Base-by-base conservation (phyloP, 768 basidiomycete species). In the Amanita polypyramis region DNA sequence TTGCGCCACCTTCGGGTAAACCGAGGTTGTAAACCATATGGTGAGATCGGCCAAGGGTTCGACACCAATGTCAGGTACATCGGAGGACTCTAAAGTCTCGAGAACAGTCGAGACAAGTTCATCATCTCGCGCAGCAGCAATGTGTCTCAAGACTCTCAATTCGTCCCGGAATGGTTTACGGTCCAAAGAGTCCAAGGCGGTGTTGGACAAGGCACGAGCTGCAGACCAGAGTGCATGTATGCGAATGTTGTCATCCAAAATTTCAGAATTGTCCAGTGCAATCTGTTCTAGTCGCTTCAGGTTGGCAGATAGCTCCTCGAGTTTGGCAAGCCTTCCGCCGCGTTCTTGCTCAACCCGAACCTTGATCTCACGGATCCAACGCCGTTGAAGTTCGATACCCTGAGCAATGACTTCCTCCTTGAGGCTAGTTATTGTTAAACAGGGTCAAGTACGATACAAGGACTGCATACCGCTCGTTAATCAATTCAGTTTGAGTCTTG, bases 291-390 rank as follows among this genome's bases (percentile, higher is more conserved):
- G 79, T 52, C 88, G 83, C 64, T 96, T 94, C 55, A 98, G 69
- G 40, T 85, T 84, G 4, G 86, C 79, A 8, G 92, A 84, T 40
- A 99, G 82, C 62, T 94, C 88, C 58, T 95, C 92, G 29, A 99
- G 80, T 65, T 93, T 96, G 38, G 92, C 86, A 8, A 99, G 76
- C 47, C 96, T 85, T 10, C 93, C 93, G 12, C 92, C 92, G 37
- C 96, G 91, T 65, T 99, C 96, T 59, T 91, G 79, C 65, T 99
- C 95, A 49, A 99, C 94, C 54, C 83, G 85, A 43, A 93, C 76
- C 69, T 97, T 96, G 72, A 98, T 82, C 50, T 97, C 92, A 27
- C 90, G 82, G 35, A 99, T 87, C 94, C 95, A 98, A 46, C 90
- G 78, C 43, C 93, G 82, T 62, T 98, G 96, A 19, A 98, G 80